Evolutionary conservation across 352 stramenopile genomes (phyloP), one percentile per base, ranked within the genome.

Genomic region (Phytopythium ostracodes): DNA sequence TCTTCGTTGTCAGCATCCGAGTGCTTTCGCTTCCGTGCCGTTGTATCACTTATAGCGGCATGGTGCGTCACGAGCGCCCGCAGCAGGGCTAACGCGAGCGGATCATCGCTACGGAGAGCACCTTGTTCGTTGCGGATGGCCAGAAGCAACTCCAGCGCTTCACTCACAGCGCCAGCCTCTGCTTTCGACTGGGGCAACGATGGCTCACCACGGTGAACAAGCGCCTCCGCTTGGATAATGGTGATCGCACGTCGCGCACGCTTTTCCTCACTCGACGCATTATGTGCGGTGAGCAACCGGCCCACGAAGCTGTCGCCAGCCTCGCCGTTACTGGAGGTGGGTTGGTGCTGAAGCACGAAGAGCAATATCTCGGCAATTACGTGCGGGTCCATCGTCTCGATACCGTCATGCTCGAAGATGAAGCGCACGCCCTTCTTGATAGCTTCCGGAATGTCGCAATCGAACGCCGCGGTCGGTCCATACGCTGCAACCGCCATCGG

Each of bases 331-430:
- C 18, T 4, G 7, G 42, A 9, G 42, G 6, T 47, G 0, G 20
- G 7, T 6, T 47, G 2, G 25, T 65, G 63, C 8, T 73, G 62
- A 27, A 70, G 65, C 61, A 72, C 82, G 29, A 71, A 65, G n/a
- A 64, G 59, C 15, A 74, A 52, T 49, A 87, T 59, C 50, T 75
- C 65, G 2, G 71, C 60, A 25, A 81, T 8, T 7, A 81, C 53
- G 7, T 12, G 35, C 7, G 22, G 25, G 24, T 59, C 53, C 53
- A 59, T 49, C 7, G 10, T 31, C 11, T 31, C 12, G 24, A 59
- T 15, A 12, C 5, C n/a, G 22, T 59, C 53, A 35, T 59, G 35
- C n/a, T 49, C n/a, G 4, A 59, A 59, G 3, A 59, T 2, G 53
- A 59, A 59, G 38, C 49, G 54, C 35, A 50, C 43, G 3, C 63